Evolutionary conservation across 257 asterid genomes (phyloP), one percentile per base, ranked within the genome.

Genomic region (Jaltomata sinuosa): DNA sequence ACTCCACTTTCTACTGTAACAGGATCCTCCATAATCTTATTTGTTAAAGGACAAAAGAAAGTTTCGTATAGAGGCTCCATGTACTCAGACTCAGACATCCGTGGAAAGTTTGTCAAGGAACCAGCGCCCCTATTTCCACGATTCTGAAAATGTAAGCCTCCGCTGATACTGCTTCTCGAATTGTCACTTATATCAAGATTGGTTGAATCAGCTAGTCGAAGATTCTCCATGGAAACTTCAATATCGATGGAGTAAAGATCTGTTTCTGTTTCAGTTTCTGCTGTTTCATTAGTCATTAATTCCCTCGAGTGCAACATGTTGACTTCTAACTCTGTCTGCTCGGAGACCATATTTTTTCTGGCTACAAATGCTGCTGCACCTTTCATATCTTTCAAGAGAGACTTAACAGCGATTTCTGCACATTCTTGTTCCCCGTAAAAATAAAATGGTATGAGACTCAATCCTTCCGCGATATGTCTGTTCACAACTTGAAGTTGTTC

Each of bases 1-100:
- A 91, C 89, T 80, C 98, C 98, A 87, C 91, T 93, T 45, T 92
- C 96, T 72, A 90, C 67, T 3, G 98, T 92, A 0, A 91, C 96
- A 25, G 98, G 98, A 84, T 94, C 97, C 55, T 93, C 95, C 98
- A 94, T 91, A 42, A 94, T 87, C 91, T 84, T 87, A 68, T 91
- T 90, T 15, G 95, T 89, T 80, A 93, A 65, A 19, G 98, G 98
- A 81, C 98, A 94, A 83, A 88, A 93, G 84, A 94, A 94, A 0
- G 95, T 89, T 27, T 90, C 97, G 81, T 94, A 94, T 34, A 91
- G 65, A 16, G 97, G 98, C 84, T 94, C 98, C 89, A 89, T 84
- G 87, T 90, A 91, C 64, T 92, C 91, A 36, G 74, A 9, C 52
- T 81, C 64, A 49, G 82, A 71, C 85, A 91, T 55, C 45, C 87